Evolutionary conservation across 495 filamentous ascomycete species (phyloP).

Genomic region (Podospora appendiculata): DNA sequence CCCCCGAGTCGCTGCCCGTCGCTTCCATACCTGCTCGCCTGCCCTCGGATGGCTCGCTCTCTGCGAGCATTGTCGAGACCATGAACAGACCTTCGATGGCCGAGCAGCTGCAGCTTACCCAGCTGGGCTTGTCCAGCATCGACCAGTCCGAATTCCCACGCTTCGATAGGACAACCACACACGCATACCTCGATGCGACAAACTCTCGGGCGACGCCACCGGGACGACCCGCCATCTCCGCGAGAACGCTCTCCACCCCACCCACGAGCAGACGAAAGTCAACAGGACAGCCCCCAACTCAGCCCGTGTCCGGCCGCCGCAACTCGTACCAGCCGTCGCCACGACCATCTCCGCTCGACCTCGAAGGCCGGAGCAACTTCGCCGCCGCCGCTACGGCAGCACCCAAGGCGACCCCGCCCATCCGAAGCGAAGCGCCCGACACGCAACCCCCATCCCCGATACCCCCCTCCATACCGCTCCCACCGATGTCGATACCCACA

Average conservation of each 20-base stretch:
- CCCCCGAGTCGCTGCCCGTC: conserved; percentile 43
- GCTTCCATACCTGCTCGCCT: conserved; percentile 20
- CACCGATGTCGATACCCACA: conserved; percentile 79
- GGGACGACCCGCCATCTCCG: conserved; percentile 9
- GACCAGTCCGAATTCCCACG: not conserved
- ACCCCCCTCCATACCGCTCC: conserved; percentile 64
- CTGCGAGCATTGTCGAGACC: conserved; percentile 26
- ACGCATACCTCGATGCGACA: not conserved
- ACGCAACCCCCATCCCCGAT: conserved; percentile 54
- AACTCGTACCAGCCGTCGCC: conserved; percentile 23
- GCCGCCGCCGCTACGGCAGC: conserved; percentile 2
- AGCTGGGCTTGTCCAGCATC: not conserved
- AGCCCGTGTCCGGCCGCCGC: conserved; percentile 16
- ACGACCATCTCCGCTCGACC: conserved; percentile 22
- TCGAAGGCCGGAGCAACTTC: conserved; percentile 15
- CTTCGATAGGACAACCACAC: not conserved
- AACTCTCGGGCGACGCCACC: not conserved
- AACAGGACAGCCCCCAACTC: conserved; percentile 14
- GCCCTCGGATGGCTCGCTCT: conserved; percentile 22
- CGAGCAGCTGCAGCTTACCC: conserved; percentile 15
- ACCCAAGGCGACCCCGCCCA: conserved; percentile 2
- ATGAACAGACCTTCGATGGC: conserved; percentile 20
- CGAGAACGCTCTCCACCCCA: conserved; percentile 38
- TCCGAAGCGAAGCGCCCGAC: conserved; percentile 16
- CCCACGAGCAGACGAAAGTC: conserved; percentile 31